Evolutionary conservation across 129 eudicot genomes (phyloP).

Genomic region (Kitagawia praeruptora): DNA sequence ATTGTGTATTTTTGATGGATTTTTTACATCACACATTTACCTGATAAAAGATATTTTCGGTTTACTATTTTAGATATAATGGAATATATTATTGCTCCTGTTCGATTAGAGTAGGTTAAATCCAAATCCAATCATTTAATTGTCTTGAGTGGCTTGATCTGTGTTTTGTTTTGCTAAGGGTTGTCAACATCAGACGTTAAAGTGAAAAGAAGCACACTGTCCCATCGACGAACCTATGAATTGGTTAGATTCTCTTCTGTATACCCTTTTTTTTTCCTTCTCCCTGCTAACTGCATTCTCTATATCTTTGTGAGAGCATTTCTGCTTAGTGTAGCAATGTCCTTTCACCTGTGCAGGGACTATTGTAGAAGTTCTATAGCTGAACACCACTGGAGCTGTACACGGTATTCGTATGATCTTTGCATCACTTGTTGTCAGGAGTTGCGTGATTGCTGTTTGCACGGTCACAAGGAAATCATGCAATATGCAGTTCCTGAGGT

Average conservation of each 20-base stretch:
- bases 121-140: too few species aligned
- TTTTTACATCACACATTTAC: not conserved
- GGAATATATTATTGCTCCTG: not conserved
- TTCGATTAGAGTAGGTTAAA: not conserved
- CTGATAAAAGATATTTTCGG: not conserved
- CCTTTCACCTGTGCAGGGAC: conserved; percentile 16
- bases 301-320: not conserved
- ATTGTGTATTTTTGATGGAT: not conserved
- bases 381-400: conserved; percentile 29
- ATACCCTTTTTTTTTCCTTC: not conserved
- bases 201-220: not conserved
- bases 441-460: conserved; percentile 13
- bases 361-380: conserved; percentile 33
- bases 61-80: not conserved
- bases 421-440: conserved; percentile 38
- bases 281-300: not conserved
- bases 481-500: conserved; percentile 3
- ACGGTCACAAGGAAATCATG: conserved; percentile 13
- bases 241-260: not conserved
- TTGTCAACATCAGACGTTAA: conserved; percentile 23
- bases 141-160: not conserved
- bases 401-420: conserved; percentile 25
- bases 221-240: not conserved
- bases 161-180: conserved; percentile 28
- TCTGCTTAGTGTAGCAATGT: not conserved